phyloP scores from a whole-genome alignment of 371 early-diverging fungal species.

The Zopfochytrium polystomum region DNA sequence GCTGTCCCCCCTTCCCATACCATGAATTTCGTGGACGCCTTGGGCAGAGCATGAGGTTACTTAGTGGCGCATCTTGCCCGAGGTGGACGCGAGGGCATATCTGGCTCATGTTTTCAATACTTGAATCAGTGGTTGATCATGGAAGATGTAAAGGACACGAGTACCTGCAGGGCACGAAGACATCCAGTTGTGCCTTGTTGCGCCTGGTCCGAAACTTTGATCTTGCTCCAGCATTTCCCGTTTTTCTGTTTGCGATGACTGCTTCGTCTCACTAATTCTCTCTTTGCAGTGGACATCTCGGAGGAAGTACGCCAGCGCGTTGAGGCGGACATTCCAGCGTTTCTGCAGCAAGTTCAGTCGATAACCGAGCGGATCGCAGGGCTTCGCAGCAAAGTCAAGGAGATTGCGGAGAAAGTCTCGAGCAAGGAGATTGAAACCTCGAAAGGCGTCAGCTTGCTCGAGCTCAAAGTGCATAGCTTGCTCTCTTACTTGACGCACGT shows the following conservation, averaged over 20 bases:
- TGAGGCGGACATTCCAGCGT: neutral
- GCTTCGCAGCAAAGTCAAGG: neutral
- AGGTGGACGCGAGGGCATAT: neutral
- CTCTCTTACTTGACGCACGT: conserved; percentile 84
- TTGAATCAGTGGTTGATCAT: neutral
- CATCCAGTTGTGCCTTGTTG: neutral
- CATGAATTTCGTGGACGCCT: neutral
- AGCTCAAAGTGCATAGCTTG: conserved; percentile 80
- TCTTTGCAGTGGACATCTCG: neutral
- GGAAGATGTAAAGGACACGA: neutral
- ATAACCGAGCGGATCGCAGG: neutral
- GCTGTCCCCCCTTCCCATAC: neutral
- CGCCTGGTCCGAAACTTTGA: neutral
- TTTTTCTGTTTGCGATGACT: neutral
- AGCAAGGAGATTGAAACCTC: conserved; percentile 61
- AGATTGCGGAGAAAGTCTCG: conserved; percentile 9
- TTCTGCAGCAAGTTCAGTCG: neutral
- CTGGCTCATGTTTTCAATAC: neutral
- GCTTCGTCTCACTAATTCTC: neutral
- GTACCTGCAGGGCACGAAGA: neutral
- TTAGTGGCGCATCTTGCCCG: neutral
- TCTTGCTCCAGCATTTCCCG: neutral
- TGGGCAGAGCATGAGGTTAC: neutral
- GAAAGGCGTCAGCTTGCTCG: conserved; percentile 79
- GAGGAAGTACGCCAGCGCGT: neutral